Evolutionary conservation across 805 yeast species (phyloP), one percentile per base, ranked within the genome.

Genomic region (Nakazawaea laoshanensis): DNA sequence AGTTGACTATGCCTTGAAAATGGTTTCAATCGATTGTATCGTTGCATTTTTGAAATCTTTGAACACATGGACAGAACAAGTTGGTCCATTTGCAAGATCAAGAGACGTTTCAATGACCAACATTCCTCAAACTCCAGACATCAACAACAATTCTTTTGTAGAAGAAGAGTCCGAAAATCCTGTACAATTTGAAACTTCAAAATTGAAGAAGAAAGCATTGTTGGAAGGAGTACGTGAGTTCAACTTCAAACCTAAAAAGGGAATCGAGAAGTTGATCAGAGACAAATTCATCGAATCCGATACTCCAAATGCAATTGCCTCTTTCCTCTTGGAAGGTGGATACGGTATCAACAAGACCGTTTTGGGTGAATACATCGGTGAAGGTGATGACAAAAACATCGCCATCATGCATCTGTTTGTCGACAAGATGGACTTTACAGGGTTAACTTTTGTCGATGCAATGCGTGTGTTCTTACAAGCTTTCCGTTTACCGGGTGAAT

Each of bases 401-500:
- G 77, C 79, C 4, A 74, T 80, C 24, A 87, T 89, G 96, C 96
- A 88, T 55, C 81, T 86, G 5, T 92, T 92, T 61, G 94, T 89
- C 19, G 95, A 88, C 49, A 60, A 68, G 42, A 78, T 92, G 77
- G 84, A 87, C 36, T 89, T 92, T 53, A 59, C 68, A 4, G 65
- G 67, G 21, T 52, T 68, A 43, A 62, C 75, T 1, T 87, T 92
- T 50, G 87, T 88, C 11, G 94, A 80, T 44, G 94, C 97, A 0
- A 63, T 92, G 61, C 71, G 98, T 44, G 63, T 60, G 11, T 86
- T 86, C 48, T 65, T 92, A 38, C 98, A 94, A 50, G 68, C 75
- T 30, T 94, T 92, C 60, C 69, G 98, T 53, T 67, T 92, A 39
- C 98, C 99, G 2, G 99, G 99, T 32, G 99, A 92, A 59, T 88